Conservation (phyloP, 768 basidiomycete species). For the Filobasidium wieringae region DNA sequence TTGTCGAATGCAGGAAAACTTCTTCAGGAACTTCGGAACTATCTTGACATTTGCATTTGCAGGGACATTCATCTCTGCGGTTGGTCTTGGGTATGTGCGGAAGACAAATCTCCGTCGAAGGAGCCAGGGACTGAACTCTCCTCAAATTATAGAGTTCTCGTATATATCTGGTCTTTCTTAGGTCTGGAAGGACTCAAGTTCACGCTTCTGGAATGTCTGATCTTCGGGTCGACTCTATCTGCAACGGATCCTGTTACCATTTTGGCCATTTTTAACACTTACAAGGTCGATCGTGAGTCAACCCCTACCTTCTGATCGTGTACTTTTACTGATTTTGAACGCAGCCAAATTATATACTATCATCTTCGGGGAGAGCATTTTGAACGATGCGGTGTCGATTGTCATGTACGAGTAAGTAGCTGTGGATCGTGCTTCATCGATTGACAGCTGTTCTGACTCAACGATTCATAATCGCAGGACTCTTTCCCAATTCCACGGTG, state of each 20-base stretch:
- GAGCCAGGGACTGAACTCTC: not conserved
- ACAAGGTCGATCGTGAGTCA: constrained; percentile 69
- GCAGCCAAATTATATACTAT: constrained; percentile 76
- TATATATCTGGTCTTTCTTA: constrained; percentile 86
- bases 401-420: constrained; percentile 96
- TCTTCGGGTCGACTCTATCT: constrained; percentile 89
- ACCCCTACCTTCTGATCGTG: not conserved
- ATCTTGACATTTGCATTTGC: constrained; percentile 76
- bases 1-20: constrained; percentile 79
- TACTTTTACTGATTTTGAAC: not conserved
- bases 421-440: not conserved
- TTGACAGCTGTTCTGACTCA: not conserved
- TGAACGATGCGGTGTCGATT: constrained; percentile 99
- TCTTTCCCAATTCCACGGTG: constrained; percentile 80
- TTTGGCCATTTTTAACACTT: constrained; percentile 93
- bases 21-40: constrained; percentile 95
- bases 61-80: constrained; percentile 90
- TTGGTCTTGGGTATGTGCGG: constrained; percentile 70
- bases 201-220: constrained; percentile 80
- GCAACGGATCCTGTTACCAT: constrained; percentile 98
- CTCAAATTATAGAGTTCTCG: constrained; percentile 54
- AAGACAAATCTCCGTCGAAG: not conserved
- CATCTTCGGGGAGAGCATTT: constrained; percentile 90
- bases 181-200: constrained; percentile 81
- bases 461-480: constrained; percentile 48